Evolutionary conservation across 192 early-diverging fungal species (phyloP).

Genomic region (Podila clonocystis): DNA sequence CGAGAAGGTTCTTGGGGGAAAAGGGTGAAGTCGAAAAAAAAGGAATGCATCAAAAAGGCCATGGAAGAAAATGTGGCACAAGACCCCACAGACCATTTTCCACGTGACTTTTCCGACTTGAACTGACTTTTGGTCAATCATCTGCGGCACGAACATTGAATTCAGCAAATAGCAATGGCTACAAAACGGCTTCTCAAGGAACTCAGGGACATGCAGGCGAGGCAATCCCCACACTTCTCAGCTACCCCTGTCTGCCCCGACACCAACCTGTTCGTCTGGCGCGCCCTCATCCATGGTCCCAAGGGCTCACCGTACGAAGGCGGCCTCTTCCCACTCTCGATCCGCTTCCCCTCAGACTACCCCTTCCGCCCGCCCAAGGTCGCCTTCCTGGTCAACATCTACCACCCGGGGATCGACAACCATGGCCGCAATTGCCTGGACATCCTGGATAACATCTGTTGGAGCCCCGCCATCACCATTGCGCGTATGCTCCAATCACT

Average conservation of each 20-base stretch:
- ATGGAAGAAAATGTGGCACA: no score
- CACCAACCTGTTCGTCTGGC: neutral
- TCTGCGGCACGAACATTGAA: neutral
- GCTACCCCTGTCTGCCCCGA: neutral
- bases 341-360: neutral
- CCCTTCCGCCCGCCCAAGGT: neutral
- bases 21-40: no score
- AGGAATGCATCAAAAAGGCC: no score
- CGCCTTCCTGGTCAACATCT: neutral
- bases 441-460: neutral
- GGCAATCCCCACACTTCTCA: neutral
- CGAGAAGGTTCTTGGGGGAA: no score
- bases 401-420: conserved; percentile 39
- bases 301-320: neutral
- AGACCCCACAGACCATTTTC: no score
- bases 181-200: neutral
- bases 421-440: neutral
- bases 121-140: neutral
- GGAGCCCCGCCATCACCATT: neutral
- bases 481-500: neutral
- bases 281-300: neutral
- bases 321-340: neutral
- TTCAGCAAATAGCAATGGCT: neutral
- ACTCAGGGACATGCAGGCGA: neutral
- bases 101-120: no score